phyloP scores from a whole-genome alignment of 176 grass and related monocot species.

The Eleusine indica region DNA sequence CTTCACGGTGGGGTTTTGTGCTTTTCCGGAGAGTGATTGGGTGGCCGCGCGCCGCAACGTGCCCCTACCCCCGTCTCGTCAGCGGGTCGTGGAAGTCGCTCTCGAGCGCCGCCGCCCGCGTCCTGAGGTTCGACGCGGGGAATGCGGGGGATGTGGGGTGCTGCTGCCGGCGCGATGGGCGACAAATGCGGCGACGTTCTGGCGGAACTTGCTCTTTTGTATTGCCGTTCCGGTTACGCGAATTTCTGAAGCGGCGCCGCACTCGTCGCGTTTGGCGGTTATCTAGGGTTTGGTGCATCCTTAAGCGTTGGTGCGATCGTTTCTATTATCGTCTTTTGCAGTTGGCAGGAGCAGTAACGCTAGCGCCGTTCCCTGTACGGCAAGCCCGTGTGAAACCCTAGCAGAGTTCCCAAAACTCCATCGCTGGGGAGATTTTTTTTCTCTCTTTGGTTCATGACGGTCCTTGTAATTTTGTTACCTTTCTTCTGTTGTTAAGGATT shows the following conservation, averaged over 20 bases:
- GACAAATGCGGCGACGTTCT: neutral
- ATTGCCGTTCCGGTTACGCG: neutral
- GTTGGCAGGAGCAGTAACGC: neutral
- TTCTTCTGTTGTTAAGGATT: neutral
- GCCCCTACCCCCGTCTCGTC: neutral
- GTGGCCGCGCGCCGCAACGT: neutral
- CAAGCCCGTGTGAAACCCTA: neutral
- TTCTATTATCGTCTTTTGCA: neutral
- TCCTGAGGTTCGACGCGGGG: neutral
- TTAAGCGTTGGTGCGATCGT: neutral
- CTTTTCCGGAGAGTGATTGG: neutral
- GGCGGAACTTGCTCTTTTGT: neutral
- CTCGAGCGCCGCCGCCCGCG: neutral
- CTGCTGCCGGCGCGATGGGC: neutral
- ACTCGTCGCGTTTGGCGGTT: neutral
- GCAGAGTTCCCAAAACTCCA: neutral
- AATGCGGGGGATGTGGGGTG: neutral
- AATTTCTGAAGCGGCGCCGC: neutral
- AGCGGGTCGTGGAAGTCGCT: neutral
- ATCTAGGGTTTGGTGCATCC: constrained; percentile 23
- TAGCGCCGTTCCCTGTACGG: neutral
- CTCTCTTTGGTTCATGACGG: neutral
- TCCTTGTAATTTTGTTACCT: neutral
- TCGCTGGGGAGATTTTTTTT: neutral
- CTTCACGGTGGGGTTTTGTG: neutral